Base-by-base conservation (phyloP, 441 rosid genomes). In the Erodium texanum region DNA sequence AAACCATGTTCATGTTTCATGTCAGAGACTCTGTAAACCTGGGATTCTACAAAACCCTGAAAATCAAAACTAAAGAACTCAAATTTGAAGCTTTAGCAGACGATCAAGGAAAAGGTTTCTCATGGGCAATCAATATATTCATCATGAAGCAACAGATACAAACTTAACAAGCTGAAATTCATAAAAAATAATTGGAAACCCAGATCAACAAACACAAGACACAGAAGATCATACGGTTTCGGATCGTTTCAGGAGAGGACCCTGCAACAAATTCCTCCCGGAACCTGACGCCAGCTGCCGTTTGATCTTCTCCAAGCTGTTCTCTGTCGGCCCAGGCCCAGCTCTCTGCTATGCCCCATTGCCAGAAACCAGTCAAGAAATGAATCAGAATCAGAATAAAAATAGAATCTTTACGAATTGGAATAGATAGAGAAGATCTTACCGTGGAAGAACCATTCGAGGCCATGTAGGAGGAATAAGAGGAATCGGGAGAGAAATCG, bases 181-280 rank as follows among this genome's bases (percentile, higher is more conserved):
- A 19, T 5, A 10, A 18, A 0, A 32, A 66, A 23, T 61, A 36
- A 71, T 29, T n/a, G n/a, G 15, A 27, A 66, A 32, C 19, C 12
- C 9, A 54, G 27, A 65, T 66, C 29, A 52, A 54, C 61, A 61
- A 66, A 64, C 48, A 69, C 59, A 32, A 32, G 16, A 65, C 23
- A 5, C 22, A 27, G 18, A 56, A 20, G 72, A 77, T 22, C 73
- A 61, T 80, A 90, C 99, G 66, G 98, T 92, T 84, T 94, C 99
- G 52, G 97, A 94, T 79, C 97, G 93, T 85, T 92, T 94, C 68
- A 82, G 91, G 70, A 94, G 96, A 1, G 99, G 99, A 59, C 97
- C 98, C 77, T 92, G 97, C 65, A 94, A 79, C 82, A 89, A 81
- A 70, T 82, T 87, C 70, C 96, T 77, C 64, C 94, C 94, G 65